phyloP scores from a whole-genome alignment of 768 basidiomycete genomes.

The Mycena latifolia region DNA sequence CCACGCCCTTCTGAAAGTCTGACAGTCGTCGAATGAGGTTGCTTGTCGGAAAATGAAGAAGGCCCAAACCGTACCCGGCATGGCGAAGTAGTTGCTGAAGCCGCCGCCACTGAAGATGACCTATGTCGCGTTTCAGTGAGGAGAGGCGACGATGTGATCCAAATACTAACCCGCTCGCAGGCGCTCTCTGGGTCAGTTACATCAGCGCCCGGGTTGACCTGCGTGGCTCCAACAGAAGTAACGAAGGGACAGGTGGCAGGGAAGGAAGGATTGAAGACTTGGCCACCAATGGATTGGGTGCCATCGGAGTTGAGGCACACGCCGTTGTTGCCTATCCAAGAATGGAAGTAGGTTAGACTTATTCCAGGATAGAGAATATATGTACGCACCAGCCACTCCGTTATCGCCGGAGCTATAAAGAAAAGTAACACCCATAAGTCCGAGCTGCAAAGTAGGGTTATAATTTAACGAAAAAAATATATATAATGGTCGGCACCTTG shows the following conservation, averaged over 20 bases:
- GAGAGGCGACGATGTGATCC: too few species aligned
- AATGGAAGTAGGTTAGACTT: background rate
- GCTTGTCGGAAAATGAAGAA: slow-evolving; percentile 9
- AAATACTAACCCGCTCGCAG: slow-evolving; percentile 50
- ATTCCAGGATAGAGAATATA: background rate
- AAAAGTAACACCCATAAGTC: slow-evolving; percentile 70
- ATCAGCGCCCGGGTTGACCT: slow-evolving; percentile 46
- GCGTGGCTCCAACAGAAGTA: slow-evolving; percentile 63
- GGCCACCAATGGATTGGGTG: slow-evolving; percentile 43
- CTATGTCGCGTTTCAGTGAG: too few species aligned
- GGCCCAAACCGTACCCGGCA: slow-evolving; percentile 41
- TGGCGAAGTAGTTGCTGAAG: slow-evolving; percentile 56
- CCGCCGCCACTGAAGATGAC: slow-evolving; percentile 48
- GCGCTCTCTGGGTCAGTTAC: slow-evolving; percentile 50
- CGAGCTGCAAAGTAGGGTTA: slow-evolving; percentile 49
- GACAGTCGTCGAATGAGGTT: background rate
- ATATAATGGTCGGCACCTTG: slow-evolving; percentile 8
- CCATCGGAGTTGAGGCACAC: slow-evolving; percentile 60
- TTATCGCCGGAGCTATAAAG: slow-evolving; percentile 71
- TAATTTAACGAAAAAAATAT: background rate
- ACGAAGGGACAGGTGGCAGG: slow-evolving; percentile 58
- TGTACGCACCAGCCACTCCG: slow-evolving; percentile 59
- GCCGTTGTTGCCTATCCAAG: slow-evolving; percentile 42
- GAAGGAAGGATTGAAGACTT: slow-evolving; percentile 57
- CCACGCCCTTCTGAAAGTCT: slow-evolving; percentile 54